Evolutionary conservation across 192 early-diverging fungal species (phyloP).

Genomic region (Backusella morwellensis): DNA sequence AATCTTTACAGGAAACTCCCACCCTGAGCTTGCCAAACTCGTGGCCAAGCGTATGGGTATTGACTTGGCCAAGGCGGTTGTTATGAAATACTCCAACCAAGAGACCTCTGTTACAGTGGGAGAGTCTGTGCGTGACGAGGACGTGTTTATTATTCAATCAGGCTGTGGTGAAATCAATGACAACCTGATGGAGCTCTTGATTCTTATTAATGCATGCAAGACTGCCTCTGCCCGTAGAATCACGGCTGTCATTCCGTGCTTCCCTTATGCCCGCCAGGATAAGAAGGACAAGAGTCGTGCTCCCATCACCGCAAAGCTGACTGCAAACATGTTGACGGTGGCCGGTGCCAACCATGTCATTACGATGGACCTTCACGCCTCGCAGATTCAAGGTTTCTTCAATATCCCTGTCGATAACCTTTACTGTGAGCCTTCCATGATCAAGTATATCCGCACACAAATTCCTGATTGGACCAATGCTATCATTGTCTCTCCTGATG

Average conservation of each 20-base stretch:
- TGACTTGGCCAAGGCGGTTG: constrained; percentile 90
- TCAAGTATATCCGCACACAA: constrained; percentile 80
- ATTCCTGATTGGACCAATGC: constrained; percentile 68
- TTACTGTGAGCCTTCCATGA: constrained; percentile 86
- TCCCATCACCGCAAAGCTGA: constrained; percentile 93
- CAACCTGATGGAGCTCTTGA: constrained; percentile 96
- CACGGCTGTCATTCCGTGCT: constrained; percentile 95
- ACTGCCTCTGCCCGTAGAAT: constrained; percentile 89
- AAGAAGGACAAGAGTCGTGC: constrained; percentile 99
- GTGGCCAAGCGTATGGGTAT: constrained; percentile 94
- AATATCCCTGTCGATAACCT: constrained; percentile 93
- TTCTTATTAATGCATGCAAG: constrained; percentile 96
- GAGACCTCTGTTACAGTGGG: constrained; percentile 77
- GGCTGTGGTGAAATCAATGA: constrained; percentile 85
- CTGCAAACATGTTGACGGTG: constrained; percentile 92
- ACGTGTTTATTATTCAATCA: constrained; percentile 96
- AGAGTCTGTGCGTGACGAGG: constrained; percentile 93
- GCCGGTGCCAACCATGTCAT: constrained; percentile 98
- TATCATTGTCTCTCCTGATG: constrained; percentile 92
- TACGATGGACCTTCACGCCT: constrained; percentile 96
- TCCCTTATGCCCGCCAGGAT: constrained; percentile 96
- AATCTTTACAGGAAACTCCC: constrained; percentile 96
- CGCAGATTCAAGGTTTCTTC: constrained; percentile 97
- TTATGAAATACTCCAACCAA: constrained; percentile 97
- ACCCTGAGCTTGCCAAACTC: constrained; percentile 86